Evolutionary conservation across 129 eudicot genomes (phyloP).

Genomic region (Deinandra increscens): DNA sequence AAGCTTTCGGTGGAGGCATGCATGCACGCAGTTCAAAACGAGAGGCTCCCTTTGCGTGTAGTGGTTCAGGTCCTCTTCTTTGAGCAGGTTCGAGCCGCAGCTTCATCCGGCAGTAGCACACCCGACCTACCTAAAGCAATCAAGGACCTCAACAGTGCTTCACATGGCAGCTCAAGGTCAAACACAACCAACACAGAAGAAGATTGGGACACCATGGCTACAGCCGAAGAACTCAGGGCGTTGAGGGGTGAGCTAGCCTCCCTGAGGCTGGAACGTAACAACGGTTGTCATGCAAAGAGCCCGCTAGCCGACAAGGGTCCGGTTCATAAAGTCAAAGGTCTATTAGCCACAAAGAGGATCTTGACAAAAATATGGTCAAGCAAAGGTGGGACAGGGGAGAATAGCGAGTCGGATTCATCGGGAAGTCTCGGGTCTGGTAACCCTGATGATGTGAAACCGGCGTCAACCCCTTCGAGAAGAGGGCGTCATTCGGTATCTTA

Average conservation of each 20-base stretch:
- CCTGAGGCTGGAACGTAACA: slow-evolving; percentile 5
- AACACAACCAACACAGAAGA: slow-evolving; percentile 10
- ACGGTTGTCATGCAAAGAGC: slow-evolving; percentile 2
- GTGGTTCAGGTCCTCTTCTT: slow-evolving; percentile 15
- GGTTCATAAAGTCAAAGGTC: slow-evolving; percentile 11
- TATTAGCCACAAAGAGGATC: slow-evolving; percentile 1
- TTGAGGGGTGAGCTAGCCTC: slow-evolving; percentile 10
- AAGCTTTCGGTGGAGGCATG: slow-evolving; percentile 12
- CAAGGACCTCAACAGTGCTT: slow-evolving; percentile 6
- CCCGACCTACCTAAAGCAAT: slow-evolving; percentile 6
- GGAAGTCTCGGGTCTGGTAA: slow-evolving; percentile 2
- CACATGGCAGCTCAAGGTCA: slow-evolving; percentile 9
- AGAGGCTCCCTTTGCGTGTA: slow-evolving; percentile 12
- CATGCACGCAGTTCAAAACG: slow-evolving; percentile 13
- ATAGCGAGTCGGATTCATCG: background rate
- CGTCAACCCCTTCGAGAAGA: background rate
- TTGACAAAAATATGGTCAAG: slow-evolving; percentile 9
- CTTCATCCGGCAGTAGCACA: slow-evolving; percentile 6
- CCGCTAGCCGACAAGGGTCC: slow-evolving; percentile 3
- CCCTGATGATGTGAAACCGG: background rate
- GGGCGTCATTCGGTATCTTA: slow-evolving; percentile 6
- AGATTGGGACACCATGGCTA: slow-evolving; percentile 4
- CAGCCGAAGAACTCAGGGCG: slow-evolving; percentile 5
- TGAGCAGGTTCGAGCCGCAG: slow-evolving; percentile 11
- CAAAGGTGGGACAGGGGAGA: slow-evolving; percentile 10